A percentile compares a stretch with the other conserved stretches of the same genome.
These are phyloP conservation scores for Eucalyptus pumila DNA, from an alignment of 345 rosid genomes.

Conservation along the genomic window DNA sequence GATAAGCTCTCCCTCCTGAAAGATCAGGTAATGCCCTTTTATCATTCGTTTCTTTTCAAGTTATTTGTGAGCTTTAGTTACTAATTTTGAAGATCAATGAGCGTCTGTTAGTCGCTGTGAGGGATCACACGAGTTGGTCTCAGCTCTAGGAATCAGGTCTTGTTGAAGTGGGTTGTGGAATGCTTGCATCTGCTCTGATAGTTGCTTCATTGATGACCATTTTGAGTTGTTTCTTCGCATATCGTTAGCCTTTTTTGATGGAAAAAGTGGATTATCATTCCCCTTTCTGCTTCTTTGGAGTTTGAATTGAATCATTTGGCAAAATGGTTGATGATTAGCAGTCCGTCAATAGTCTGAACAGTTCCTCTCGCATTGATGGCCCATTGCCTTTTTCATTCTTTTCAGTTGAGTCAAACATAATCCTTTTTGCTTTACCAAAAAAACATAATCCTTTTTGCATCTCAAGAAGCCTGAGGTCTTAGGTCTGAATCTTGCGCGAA, in stretches of 20 bases:
- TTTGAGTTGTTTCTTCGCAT: background rate
- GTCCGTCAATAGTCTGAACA: background rate
- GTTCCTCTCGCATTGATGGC: background rate
- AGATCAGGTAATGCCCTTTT: slow-evolving; percentile 9
- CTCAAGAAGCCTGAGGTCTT: too few species aligned
- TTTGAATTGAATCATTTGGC: background rate
- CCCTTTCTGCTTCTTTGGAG: background rate
- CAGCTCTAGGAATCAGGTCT: too few species aligned
- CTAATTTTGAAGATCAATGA: too few species aligned
- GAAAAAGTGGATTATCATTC: background rate
- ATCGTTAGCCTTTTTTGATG: background rate
- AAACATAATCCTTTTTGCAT: too few species aligned
- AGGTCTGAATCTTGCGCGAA: too few species aligned
- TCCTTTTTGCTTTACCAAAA: too few species aligned
- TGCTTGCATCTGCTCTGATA: background rate
- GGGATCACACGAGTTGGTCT: too few species aligned
- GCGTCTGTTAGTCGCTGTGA: too few species aligned
- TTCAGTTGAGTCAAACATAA: background rate
- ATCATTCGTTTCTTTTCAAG: background rate
- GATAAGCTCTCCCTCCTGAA: slow-evolving; percentile 16
- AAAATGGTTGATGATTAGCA: background rate
- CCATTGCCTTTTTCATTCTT: background rate
- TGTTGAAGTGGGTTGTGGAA: background rate
- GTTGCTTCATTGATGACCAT: background rate
- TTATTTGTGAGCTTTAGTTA: background rate